Evolutionary conservation across 2,329 filamentous ascomycete genomes (phyloP), one percentile per base, ranked within the genome.

Genomic region (Neonectria magnoliae): DNA sequence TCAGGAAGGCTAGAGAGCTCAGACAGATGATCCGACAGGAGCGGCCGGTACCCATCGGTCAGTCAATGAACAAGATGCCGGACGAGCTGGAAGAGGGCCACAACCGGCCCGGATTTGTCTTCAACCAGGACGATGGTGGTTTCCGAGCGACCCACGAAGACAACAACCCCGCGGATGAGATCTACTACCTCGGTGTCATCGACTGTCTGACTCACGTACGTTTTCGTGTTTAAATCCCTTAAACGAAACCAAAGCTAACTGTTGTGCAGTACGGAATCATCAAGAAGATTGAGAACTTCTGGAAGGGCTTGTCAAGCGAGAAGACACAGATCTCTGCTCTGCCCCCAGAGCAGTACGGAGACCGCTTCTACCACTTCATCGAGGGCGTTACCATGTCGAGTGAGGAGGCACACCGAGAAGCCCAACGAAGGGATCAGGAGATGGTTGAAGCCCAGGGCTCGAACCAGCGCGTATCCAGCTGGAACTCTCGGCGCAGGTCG

Each of bases 111-210:
- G 87, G 88, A 57, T 91, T 94, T 70, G 89, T 95, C 69, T 99
- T 98, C 79, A 98, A 97, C 77, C 89, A 91, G 63, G 95, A 98
- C 71, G 95, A 98, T 76, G 96, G 96, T 53, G 96, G 96, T 3
- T 94, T 98, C 80, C 87, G 91, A 71, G 95, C 96, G 13, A 98
- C 96, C 1, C 94, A 98, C 76, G 94, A 98, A 78, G 90, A 97
- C 79, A 91, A 97, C 67, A 82, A 84, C 16, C 89, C 92, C 1
- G 94, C 91, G 2, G 93, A 98, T 59, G 93, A 97, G 80, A 94
- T 99, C 45, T 99, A 99, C 80, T 99, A 99, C 77, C 88, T 99
- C 8, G 97, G 96, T 38, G 97, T 99, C 73, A 99, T 99, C 78
- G 96, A 99, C 80, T 99, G 96, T 79, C 84, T 99, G 74, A 99